Conservation (phyloP, 768 basidiomycete species). For the Nidularia pulvinata region DNA sequence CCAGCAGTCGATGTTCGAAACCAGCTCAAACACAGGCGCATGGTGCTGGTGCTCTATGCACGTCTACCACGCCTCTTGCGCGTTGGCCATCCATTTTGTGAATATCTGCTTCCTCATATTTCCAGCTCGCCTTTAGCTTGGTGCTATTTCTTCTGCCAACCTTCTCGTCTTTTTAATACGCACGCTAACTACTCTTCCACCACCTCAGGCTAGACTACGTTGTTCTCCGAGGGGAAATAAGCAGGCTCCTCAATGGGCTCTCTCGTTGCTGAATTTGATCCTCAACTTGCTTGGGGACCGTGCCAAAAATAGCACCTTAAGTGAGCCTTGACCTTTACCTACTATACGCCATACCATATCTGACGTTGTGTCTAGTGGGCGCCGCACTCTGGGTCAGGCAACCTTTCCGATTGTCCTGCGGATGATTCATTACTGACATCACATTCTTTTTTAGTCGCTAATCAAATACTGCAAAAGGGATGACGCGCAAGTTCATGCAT, state of each 20-base stretch:
- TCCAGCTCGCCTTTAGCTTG: conserved; percentile 6
- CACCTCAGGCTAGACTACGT: conserved; percentile 34
- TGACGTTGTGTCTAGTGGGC: conserved; percentile 43
- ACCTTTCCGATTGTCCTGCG: conserved; percentile 5
- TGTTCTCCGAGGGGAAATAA: conserved; percentile 28
- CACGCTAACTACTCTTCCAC: no score
- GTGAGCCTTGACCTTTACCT: conserved; percentile 22
- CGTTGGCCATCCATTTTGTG: conserved; percentile 64
- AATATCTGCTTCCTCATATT: conserved; percentile 19
- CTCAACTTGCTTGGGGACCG: conserved; percentile 46
- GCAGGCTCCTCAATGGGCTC: conserved; percentile 40
- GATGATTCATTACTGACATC: conserved; percentile 4
- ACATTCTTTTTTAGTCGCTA: conserved; percentile 44
- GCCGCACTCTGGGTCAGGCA: conserved; percentile 60
- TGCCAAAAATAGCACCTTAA: conserved; percentile 44
- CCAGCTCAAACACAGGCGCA: conserved; percentile 73
- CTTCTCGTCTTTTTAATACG: no score
- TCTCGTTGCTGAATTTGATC: conserved; percentile 39
- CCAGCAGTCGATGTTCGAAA: conserved; percentile 79
- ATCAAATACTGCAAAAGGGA: conserved; percentile 64
- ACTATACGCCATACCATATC: background rate
- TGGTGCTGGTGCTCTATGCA: conserved; percentile 86
- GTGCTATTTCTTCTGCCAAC: background rate
- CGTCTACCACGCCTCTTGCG: conserved; percentile 66
- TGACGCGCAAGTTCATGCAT: conserved; percentile 51